A percentile compares a stretch with the other conserved stretches of the same genome.
Evolutionary conservation across 768 basidiomycete genomes (phyloP).

Genomic region (Lactifluus hygrophoroides): DNA sequence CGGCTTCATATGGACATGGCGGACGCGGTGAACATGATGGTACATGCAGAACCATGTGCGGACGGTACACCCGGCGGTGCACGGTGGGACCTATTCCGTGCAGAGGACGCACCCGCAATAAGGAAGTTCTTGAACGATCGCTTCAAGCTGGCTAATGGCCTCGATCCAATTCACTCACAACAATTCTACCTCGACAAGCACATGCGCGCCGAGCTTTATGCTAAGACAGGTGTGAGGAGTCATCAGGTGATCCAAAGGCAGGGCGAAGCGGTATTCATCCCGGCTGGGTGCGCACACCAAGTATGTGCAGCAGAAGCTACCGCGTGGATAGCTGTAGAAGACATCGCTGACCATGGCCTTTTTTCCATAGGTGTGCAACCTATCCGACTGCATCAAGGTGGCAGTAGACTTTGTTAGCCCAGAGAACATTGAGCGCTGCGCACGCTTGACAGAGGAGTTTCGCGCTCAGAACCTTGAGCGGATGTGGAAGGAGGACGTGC

Average conservation of each 20-base stretch:
- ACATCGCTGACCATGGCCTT: neutral
- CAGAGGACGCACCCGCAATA: slow-evolving; percentile 69
- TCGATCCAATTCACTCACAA: slow-evolving; percentile 90
- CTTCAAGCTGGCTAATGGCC: slow-evolving; percentile 53
- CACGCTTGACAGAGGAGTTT: slow-evolving; percentile 79
- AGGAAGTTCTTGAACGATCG: slow-evolving; percentile 62
- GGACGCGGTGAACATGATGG: slow-evolving; percentile 88
- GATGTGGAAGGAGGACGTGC: slow-evolving; percentile 90
- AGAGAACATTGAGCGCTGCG: slow-evolving; percentile 83
- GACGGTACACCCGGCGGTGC: slow-evolving; percentile 65
- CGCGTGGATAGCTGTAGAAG: neutral
- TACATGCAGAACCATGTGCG: slow-evolving; percentile 50
- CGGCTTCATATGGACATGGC: slow-evolving; percentile 93
- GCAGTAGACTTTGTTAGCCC: slow-evolving; percentile 92
- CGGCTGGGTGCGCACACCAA: slow-evolving; percentile 89
- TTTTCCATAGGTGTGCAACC: slow-evolving; percentile 65
- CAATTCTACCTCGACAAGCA: slow-evolving; percentile 71
- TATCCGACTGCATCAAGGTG: slow-evolving; percentile 91
- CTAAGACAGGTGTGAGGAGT: slow-evolving; percentile 61
- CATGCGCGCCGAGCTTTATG: slow-evolving; percentile 56
- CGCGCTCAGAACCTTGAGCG: slow-evolving; percentile 77
- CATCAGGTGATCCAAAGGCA: slow-evolving; percentile 84
- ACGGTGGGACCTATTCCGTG: slow-evolving; percentile 84
- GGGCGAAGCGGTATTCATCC: slow-evolving; percentile 92
- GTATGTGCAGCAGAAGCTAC: slow-evolving; percentile 31